phyloP scores from a whole-genome alignment of 352 stramenopile genomes.

The Phytophthora citrophthora region DNA sequence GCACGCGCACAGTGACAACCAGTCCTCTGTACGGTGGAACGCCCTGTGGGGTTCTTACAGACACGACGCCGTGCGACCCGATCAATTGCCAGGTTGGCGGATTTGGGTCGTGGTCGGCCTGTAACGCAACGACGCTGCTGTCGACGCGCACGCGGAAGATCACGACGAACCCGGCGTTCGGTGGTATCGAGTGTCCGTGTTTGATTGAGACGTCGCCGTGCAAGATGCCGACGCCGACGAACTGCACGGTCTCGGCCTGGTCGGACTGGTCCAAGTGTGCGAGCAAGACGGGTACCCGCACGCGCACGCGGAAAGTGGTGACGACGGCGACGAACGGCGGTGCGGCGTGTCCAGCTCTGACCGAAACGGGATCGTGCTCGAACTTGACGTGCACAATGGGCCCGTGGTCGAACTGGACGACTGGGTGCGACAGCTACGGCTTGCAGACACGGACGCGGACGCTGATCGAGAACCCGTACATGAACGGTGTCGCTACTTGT shows the following conservation, averaged over 20 bases:
- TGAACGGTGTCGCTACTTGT: conserved; percentile 28
- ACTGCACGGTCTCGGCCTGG: conserved; percentile 58
- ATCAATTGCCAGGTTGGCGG: conserved; percentile 56
- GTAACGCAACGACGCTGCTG: conserved; percentile 34
- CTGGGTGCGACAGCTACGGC: conserved; percentile 50
- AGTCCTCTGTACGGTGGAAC: conserved; percentile 45
- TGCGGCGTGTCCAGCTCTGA: conserved; percentile 43
- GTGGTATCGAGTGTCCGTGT: conserved; percentile 46
- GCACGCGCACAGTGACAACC: conserved; percentile 35
- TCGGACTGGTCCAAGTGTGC: conserved; percentile 57
- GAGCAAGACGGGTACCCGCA: conserved; percentile 39
- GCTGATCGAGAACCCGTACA: conserved; percentile 48
- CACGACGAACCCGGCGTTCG: conserved; percentile 35
- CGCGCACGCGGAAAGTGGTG: conserved; percentile 45
- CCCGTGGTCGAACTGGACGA: conserved; percentile 56
- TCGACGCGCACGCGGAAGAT: conserved; percentile 42
- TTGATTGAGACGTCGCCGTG: conserved; percentile 50
- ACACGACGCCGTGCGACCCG: conserved; percentile 47
- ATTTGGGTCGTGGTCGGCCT: conserved; percentile 40
- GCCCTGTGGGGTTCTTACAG: conserved; percentile 33
- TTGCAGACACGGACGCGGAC: conserved; percentile 46
- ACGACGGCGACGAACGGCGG: conserved; percentile 43
- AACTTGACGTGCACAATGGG: conserved; percentile 58
- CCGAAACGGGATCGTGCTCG: conserved; percentile 41
- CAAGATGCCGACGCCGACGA: conserved; percentile 42